Evolutionary conservation across 2,329 filamentous ascomycete species (phyloP), one percentile per base, ranked within the genome.

Genomic region (Septoria petroselini): DNA sequence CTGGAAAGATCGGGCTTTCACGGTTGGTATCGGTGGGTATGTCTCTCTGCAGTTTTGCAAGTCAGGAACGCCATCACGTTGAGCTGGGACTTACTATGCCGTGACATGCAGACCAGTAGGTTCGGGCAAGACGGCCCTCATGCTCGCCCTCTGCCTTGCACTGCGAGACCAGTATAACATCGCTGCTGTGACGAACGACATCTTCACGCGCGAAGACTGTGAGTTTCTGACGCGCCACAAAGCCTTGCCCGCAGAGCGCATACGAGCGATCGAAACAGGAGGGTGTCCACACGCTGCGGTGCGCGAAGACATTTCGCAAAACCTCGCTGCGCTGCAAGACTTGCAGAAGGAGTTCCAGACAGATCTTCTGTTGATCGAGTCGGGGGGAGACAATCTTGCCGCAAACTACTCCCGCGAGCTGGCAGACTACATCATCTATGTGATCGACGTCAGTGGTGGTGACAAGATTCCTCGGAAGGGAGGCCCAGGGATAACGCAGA

Each of bases 381-480:
- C 84, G 14, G 93, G 93, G 37, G 93, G 93, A 50, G 93, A 98
- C 70, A 98, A 98, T 69, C 80, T 98, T 1, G 93, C 93, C 0
- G 93, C 93, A 3, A 98, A 98, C 76, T 98, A 98, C 78, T 88
- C 82, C 48, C 80, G 93, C 50, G 93, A 98, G 72, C 76, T 98
- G 58, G 93, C 93, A 1, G 93, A 98, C 70, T 98, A 87, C 69
- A 98, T 98, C 71, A 85, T 98, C 72, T 98, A 98, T 69, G 93
- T 98, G 23, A 97, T 98, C 62, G 93, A 98, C 71, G 93, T 98
- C 14, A 87, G 84, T 48, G 93, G 93, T 17, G 93, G 93, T 9
- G 93, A 98, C 71, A 98, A 98, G 79, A 85, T 98, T 42, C 93
- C 93, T 0, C 75, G 93, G 21, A 98, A 98, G 74, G 93, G 93